Evolutionary conservation across 129 eudicot species (phyloP).

Genomic region (Saposhnikovia divaricata): DNA sequence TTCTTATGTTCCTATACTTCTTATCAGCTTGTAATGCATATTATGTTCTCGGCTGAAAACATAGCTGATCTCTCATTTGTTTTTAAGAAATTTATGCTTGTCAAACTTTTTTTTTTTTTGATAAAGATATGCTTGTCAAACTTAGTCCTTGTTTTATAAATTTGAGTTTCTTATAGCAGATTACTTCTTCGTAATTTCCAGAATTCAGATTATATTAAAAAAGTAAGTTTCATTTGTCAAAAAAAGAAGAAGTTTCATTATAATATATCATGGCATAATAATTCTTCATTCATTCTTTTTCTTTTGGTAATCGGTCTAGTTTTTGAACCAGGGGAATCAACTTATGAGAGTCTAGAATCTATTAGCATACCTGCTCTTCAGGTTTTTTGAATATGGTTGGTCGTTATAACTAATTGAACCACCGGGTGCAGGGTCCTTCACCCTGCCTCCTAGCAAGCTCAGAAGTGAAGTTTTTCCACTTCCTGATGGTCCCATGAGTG

Average conservation of each 20-base stretch:
- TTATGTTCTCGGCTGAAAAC: neutral
- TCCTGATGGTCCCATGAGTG: conserved; percentile 97
- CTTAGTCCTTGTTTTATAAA: neutral
- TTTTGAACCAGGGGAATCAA: neutral
- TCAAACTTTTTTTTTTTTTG: too few relatives aligned
- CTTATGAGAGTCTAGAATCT: conserved; percentile 1
- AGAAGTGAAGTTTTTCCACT: conserved; percentile 84
- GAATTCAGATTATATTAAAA: neutral
- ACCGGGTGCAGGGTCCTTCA: conserved; percentile 30
- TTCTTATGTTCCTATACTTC: neutral
- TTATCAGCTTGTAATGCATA: neutral
- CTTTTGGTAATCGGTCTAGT: neutral
- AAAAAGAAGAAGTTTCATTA: neutral
- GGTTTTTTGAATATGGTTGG: conserved; percentile 66
- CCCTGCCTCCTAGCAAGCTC: conserved; percentile 80
- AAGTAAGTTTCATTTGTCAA: too few relatives aligned
- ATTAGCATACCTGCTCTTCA: conserved; percentile 61
- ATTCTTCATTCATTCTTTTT: neutral
- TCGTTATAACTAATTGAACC: conserved; percentile 87
- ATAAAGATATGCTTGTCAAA: neutral
- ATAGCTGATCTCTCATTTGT: neutral
- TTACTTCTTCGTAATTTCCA: neutral
- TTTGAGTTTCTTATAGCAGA: neutral
- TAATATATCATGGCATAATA: neutral
- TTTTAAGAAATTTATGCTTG: neutral